Evolutionary conservation across 1,284 basidiomycete genomes (phyloP).

Genomic region (Pisolithus thermaeus): DNA sequence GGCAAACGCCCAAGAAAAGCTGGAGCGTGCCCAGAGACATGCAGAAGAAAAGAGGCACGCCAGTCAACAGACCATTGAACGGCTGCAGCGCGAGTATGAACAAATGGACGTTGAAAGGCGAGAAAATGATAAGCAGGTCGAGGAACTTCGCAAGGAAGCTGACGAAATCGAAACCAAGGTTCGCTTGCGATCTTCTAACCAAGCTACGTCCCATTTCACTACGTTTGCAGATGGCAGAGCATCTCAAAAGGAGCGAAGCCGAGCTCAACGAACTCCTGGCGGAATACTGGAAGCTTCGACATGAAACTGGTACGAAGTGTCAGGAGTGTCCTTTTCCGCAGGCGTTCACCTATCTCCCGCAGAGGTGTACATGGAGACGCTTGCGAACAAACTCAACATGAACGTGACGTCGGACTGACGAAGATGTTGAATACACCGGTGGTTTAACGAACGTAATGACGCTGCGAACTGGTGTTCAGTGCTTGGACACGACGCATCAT

Average conservation of each 20-base stretch:
- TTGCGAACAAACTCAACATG: conserved; percentile 63
- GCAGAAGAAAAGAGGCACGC: conserved; percentile 68
- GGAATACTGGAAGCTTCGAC: conserved; percentile 76
- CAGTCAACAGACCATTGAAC: conserved; percentile 63
- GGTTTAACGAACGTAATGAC: neutral
- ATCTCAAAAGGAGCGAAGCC: conserved; percentile 62
- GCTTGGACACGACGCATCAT: conserved; percentile 1
- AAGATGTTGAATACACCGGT: conserved; percentile 1
- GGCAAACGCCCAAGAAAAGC: conserved; percentile 70
- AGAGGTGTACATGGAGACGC: conserved; percentile 79
- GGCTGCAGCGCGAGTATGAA: conserved; percentile 70
- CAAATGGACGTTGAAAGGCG: conserved; percentile 67
- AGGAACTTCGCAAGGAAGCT: conserved; percentile 64
- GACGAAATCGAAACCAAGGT: conserved; percentile 62
- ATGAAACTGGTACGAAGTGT: conserved; percentile 57
- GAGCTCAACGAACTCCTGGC: conserved; percentile 73
- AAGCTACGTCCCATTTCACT: neutral
- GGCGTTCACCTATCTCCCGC: conserved; percentile 6
- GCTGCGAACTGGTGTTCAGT: conserved; percentile 6
- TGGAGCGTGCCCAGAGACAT: conserved; percentile 67
- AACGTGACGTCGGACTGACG: conserved; percentile 40
- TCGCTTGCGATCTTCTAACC: neutral
- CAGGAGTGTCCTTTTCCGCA: conserved; percentile 3
- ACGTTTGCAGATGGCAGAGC: conserved; percentile 58
- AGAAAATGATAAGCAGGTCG: conserved; percentile 71